Evolutionary conservation across 2,329 filamentous ascomycete species (phyloP).

Genomic region (Phaeomoniella chlamydospora): DNA sequence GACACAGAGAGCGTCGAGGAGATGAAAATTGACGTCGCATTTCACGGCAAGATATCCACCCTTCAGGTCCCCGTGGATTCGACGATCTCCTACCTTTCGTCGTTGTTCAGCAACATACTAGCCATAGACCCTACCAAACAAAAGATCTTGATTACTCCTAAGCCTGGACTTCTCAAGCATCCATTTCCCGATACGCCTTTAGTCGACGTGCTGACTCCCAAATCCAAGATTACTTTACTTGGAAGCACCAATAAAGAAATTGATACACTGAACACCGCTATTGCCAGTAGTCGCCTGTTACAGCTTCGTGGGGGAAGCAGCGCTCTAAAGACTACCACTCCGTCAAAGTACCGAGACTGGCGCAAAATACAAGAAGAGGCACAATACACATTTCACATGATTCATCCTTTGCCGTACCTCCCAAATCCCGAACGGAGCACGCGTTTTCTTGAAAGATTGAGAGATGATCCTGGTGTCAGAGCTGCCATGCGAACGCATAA

Average conservation of each 20-base stretch:
- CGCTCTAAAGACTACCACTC: slow-evolving; percentile 5
- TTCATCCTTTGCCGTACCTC: slow-evolving; percentile 63
- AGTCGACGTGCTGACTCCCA: slow-evolving; percentile 18
- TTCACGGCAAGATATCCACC: neutral
- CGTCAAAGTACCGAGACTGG: slow-evolving; percentile 12
- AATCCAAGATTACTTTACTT: slow-evolving; percentile 30
- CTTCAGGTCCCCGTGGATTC: neutral
- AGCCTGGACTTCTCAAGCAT: slow-evolving; percentile 29
- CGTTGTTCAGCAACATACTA: neutral
- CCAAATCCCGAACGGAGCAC: slow-evolving; percentile 59
- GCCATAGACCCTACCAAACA: neutral
- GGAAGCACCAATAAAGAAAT: slow-evolving; percentile 27
- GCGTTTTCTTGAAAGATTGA: slow-evolving; percentile 59
- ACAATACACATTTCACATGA: slow-evolving; percentile 66
- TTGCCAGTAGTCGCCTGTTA: slow-evolving; percentile 7
- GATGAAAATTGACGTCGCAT: slow-evolving; percentile 1
- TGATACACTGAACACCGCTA: slow-evolving; percentile 20
- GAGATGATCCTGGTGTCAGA: slow-evolving; percentile 72
- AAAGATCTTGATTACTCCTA: slow-evolving; percentile 23
- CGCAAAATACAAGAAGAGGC: slow-evolving; percentile 35
- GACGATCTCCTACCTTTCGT: slow-evolving; percentile 1
- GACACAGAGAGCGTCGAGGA: neutral
- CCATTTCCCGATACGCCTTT: slow-evolving; percentile 25
- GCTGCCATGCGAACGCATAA: slow-evolving; percentile 70
- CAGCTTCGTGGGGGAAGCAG: slow-evolving; percentile 3